Evolutionary conservation across 371 early-diverging fungal genomes (phyloP).

Genomic region (Batrachochytrium dendrobatidis): DNA sequence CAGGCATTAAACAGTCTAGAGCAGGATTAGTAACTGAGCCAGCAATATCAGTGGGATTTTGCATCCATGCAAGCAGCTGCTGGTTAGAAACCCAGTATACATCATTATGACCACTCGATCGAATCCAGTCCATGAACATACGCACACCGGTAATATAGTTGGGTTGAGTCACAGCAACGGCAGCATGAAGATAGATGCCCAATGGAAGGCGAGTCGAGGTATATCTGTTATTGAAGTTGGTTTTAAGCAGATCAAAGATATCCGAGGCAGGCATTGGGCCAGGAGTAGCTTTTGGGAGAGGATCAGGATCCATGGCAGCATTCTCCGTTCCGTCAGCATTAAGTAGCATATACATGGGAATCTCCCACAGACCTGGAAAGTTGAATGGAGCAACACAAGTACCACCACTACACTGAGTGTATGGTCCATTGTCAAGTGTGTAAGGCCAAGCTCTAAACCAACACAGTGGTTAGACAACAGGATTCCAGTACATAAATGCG

Average conservation of each 20-base stretch:
- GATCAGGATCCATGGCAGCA: constrained; percentile 14
- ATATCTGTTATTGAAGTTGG: constrained; percentile 40
- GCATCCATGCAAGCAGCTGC: constrained; percentile 24
- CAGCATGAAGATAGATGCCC: constrained; percentile 48
- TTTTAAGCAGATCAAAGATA: constrained; percentile 2
- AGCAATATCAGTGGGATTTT: constrained; percentile 7
- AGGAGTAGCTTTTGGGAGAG: constrained; percentile 32
- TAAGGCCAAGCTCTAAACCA: constrained; percentile 21
- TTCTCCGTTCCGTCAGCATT: constrained; percentile 17
- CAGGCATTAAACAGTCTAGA: constrained; percentile 27
- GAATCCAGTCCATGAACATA: constrained; percentile 28
- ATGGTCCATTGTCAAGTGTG: constrained; percentile 23
- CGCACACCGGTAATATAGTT: constrained; percentile 32
- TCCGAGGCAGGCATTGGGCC: constrained; percentile 8
- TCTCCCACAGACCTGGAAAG: constrained; percentile 30
- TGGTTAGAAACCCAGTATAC: constrained; percentile 24
- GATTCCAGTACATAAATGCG: constrained; percentile 8
- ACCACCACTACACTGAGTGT: constrained; percentile 40
- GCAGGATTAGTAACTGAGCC: constrained; percentile 2
- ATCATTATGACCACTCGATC: constrained; percentile 8
- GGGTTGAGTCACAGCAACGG: constrained; percentile 43
- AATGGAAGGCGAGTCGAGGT: constrained; percentile 55
- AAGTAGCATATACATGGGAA: constrained; percentile 5
- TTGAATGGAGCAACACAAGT: constrained; percentile 46
- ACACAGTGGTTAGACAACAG: too few relatives aligned